Evolutionary conservation across 2,329 filamentous ascomycete genomes (phyloP).

Genomic region (Trichoderma brevicompactum): DNA sequence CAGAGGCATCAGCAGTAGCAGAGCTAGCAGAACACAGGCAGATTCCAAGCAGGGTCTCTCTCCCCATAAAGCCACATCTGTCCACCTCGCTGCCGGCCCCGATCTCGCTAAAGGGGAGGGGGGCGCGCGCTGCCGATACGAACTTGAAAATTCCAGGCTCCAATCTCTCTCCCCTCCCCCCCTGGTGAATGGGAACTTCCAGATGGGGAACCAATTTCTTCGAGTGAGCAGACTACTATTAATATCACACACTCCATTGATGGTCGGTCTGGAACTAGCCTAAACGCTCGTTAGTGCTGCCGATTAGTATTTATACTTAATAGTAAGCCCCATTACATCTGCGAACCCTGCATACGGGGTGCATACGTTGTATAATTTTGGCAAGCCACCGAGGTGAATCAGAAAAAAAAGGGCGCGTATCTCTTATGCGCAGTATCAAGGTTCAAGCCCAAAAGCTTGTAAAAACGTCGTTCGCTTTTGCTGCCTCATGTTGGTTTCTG

Average conservation of each 20-base stretch:
- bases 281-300: not conserved
- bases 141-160: not conserved
- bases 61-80: not conserved
- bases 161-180: not conserved
- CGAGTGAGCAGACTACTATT: not conserved
- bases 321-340: no score
- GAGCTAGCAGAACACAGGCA: no score
- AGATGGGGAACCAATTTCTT: constrained; percentile 10
- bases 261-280: not conserved
- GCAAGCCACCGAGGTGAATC: no score
- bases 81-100: not conserved
- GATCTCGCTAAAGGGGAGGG: not conserved
- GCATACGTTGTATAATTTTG: no score
- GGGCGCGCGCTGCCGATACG: not conserved
- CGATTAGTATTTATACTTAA: not conserved
- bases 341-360: no score
- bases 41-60: no score
- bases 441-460: no score
- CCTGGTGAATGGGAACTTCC: constrained; percentile 3
- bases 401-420: no score
- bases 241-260: not conserved
- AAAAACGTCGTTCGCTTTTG: no score
- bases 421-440: no score
- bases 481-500: not conserved
- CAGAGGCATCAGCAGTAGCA: no score